Base-by-base conservation (phyloP, 768 basidiomycete genomes). In the Russula lepida region DNA sequence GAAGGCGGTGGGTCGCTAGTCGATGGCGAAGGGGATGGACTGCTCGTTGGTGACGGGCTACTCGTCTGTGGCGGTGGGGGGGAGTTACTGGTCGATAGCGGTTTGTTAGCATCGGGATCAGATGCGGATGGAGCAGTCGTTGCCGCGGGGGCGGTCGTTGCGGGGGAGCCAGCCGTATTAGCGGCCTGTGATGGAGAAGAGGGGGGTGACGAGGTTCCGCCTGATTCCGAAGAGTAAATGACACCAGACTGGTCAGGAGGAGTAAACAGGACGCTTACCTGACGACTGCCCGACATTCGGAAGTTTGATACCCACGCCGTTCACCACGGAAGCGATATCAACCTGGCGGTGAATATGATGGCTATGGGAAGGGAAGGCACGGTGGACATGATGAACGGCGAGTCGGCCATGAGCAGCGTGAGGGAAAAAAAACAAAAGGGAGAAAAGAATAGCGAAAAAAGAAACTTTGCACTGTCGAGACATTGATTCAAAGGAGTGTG, bases 401-500 rank as follows among this genome's bases (percentile, higher is more conserved):
- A 23, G 43, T 25, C 7, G 39, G 13, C 44, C 51, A 37, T 61
- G 63, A n/a, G 17, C 30, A 57, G 59, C 28, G 27, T 49, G 44
- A 33, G 41, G 54, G 30, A 43, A 47, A 25, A 51, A 32, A 32
- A 56, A 39, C 15, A 60, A 50, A 35, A 48, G 8, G 37, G 58
- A 49, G 23, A 64, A 46, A 41, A 64, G 32, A 48, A 59, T 19
- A 54, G 52, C 28, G 37, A 54, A 6, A 9, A 61, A 59, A 15
- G 47, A 43, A 43, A 60, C 2, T 37, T 44, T 56, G 41, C 15
- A 27, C 8, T 25, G 19, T 33, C 33, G 43, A 30, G 46, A 44
- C 59, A 65, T 58, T 6, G 21, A 12, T 3, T 15, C 17, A 63
- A 65, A 64, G 15, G 60, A 65, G 53, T 60, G 60, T 65, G 61